phyloP scores from a whole-genome alignment of 208 protist species.

The Crithidia expoeki region DNA sequence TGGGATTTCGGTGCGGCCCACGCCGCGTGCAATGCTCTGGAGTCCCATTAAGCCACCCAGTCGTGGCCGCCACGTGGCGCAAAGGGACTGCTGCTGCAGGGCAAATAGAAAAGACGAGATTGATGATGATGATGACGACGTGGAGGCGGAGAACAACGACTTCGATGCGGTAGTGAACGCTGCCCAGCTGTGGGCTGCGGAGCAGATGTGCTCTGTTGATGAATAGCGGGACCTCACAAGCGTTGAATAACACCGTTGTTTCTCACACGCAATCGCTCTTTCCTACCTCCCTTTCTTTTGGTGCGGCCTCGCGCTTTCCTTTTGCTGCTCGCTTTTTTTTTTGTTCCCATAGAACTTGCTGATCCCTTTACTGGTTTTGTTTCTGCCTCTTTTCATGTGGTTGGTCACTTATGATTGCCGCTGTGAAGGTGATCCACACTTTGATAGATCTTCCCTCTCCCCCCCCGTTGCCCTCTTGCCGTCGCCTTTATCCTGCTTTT shows the following conservation, averaged over 20 bases:
- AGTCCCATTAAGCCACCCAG: conserved; percentile 5
- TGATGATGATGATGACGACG: neutral
- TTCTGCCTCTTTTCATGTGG: neutral
- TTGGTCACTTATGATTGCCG: neutral
- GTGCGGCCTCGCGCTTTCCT: too few species aligned
- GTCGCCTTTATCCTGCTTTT: neutral
- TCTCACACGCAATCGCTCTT: too few species aligned
- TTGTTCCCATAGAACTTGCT: neutral
- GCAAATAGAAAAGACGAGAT: neutral
- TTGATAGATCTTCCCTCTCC: neutral
- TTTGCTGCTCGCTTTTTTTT: conserved; percentile 19
- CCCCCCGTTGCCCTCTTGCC: too few species aligned
- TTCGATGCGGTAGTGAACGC: neutral
- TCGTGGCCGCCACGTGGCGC: neutral
- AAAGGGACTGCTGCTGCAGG: neutral
- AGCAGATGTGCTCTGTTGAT: conserved; percentile 11
- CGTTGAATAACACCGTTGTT: neutral
- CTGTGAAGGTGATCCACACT: neutral
- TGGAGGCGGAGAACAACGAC: neutral
- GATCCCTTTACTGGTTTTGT: neutral
- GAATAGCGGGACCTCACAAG: too few species aligned
- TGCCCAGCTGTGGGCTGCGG: conserved; percentile 10
- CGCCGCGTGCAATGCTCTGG: neutral
- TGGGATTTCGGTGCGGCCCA: neutral
- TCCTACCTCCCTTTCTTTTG: neutral